Base-by-base conservation (phyloP, 2,329 filamentous ascomycete species). In the Calycina herbarum region DNA sequence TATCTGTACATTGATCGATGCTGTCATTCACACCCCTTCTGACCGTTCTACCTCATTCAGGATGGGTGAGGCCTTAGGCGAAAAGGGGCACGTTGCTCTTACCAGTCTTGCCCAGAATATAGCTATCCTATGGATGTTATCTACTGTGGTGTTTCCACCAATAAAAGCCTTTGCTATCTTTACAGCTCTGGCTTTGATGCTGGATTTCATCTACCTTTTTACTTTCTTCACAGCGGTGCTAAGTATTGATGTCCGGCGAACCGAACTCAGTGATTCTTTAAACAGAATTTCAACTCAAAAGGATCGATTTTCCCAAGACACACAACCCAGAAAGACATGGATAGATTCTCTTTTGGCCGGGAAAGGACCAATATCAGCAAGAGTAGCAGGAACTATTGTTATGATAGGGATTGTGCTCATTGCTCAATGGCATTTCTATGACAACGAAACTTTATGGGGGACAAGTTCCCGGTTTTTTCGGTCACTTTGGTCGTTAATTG, bases 171-270 rank as follows among this genome's bases (percentile, higher is more conserved):
- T 94, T 72, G 94, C 91, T 77, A 85, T 85, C 1, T 94, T 94
- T 75, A 88, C 89, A 2, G 88, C 88, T 2, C 85, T 94, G 61
- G 92, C 91, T 0, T 85, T 92, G 15, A 78, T 90, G 0, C 89
- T 94, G 72, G 91, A 94, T 76, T 90, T 91, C 68, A 87, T 93
- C 72, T 93, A 91, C 73, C 82, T 93, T 27, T 84, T 92, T 7
- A 94, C 91, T 0, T 94, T 93, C 78, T 94, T 94, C 73, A 81
- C 93, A 3, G 87, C 91, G 0, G 90, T 94, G 13, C 80, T 94
- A 29, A 93, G 90, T 72, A 88, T 94, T 56, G 91, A 94, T 75
- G 90, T 94, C 10, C 85, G 88, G 27, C 84, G 91, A 70, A 86
- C 90, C 65, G 91, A 94, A 78, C 83, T 94, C 0, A 87, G 88